phyloP scores from a whole-genome alignment of 2,329 filamentous ascomycete genomes.

The Teratosphaeria nubilosa region DNA sequence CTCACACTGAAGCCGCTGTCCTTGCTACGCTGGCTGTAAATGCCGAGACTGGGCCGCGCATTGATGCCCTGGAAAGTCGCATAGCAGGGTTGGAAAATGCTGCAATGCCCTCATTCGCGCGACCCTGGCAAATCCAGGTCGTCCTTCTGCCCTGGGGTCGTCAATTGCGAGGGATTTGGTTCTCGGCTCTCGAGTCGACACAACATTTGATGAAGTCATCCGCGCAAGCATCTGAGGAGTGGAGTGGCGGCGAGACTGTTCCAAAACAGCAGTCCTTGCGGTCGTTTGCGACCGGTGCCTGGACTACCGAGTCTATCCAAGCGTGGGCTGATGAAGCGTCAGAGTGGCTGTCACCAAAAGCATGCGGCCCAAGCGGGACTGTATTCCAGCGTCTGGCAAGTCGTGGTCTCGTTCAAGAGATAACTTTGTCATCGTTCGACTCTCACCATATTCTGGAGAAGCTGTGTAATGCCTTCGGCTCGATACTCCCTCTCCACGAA shows the following conservation, averaged over 20 bases:
- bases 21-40: constrained; percentile 24
- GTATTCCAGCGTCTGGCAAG: constrained; percentile 65
- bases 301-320: constrained; percentile 39
- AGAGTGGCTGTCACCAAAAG: constrained; percentile 59
- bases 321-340: constrained; percentile 36
- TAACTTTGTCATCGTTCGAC: constrained; percentile 53
- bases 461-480: constrained; percentile 52
- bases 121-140: constrained; percentile 67
- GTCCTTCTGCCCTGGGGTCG: constrained; percentile 62
- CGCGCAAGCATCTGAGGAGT: constrained; percentile 38
- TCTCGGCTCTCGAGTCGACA: constrained; percentile 30
- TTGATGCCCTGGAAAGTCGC: constrained; percentile 40
- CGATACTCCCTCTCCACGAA: constrained; percentile 27
- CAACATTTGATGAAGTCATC: constrained; percentile 24
- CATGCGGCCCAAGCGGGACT: constrained; percentile 52
- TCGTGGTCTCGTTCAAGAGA: constrained; percentile 57
- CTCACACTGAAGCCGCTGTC: constrained; percentile 24
- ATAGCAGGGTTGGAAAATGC: constrained; percentile 46
- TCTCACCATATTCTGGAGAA: constrained; percentile 58
- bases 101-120: constrained; percentile 48
- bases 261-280: constrained; percentile 16
- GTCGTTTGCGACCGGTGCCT: constrained; percentile 33
- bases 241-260: constrained; percentile 28
- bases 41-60: constrained; percentile 32
- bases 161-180: constrained; percentile 45